Base-by-base conservation (phyloP, 805 yeast species). In the Candida ortonii region DNA sequence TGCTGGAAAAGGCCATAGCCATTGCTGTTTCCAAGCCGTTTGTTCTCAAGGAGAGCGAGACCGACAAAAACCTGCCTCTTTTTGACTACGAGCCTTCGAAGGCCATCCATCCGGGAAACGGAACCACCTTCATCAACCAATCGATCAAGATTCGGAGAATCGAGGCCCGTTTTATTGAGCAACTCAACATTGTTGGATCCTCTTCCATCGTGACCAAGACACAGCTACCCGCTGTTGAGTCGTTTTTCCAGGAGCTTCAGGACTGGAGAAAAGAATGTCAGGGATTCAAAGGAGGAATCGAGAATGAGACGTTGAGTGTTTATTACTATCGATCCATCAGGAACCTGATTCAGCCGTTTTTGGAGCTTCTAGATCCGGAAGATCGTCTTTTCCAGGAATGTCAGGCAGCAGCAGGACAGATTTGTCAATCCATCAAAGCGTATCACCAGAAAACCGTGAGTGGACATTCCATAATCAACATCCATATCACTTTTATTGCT, bases 321-420 rank as follows among this genome's bases (percentile, higher is more conserved):
- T 77, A 77, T 43, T 79, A 79, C 48, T 75, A 76, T 47, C 62
- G 80, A 25, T 69, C 83, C 1, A 78, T 79, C 6, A 60, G 86
- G 40, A 56, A 76, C 30, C 55, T 79, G 40, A 69, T 79, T 34
- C 84, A 78, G 49, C 86, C 86, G 8, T 79, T 74, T 52, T 50
- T 79, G 38, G 84, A 78, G 47, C 55, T 76, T 5, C 55, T 79
- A 46, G 76, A 74, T 38, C 84, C 84, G 5, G 74, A 71, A 47
- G 79, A 76, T 51, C 63, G 73, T 29, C 57, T 79, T 19, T 78
- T 79, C 52, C 65, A 70, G 33, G 83, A 78, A 53, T 79, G 85
- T 53, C 84, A 78, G 50, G 80, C 80, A 2, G 84, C 83, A 16
- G 83, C 84, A 1, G 85, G 84, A 17, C 81, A 77, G 51, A 73